phyloP scores from a whole-genome alignment of 2,329 filamentous ascomycete species.

The Colletotrichum sp. region DNA sequence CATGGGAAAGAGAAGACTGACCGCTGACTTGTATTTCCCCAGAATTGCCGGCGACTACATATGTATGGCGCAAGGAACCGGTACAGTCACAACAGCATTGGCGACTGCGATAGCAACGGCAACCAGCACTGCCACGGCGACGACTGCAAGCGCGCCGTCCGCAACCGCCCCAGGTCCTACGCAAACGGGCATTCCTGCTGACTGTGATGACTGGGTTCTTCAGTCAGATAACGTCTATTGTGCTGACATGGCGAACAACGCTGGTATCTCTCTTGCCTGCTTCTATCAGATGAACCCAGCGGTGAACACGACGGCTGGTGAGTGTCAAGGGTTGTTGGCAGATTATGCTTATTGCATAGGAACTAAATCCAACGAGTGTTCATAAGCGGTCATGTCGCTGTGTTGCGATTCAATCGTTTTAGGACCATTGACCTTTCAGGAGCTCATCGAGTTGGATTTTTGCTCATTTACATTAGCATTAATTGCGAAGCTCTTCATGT shows the following conservation, averaged over 20 bases:
- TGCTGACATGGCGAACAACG: not conserved
- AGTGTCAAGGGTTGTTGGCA: not conserved
- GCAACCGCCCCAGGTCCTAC: not conserved
- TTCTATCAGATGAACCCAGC: not conserved
- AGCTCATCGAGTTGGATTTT: not conserved
- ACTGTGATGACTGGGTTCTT: not conserved
- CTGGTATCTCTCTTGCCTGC: not conserved
- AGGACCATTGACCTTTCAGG: not conserved
- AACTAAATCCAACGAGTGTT: not conserved
- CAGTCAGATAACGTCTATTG: not conserved
- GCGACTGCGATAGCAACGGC: not conserved
- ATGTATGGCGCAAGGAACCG: not conserved
- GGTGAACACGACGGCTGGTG: not conserved
- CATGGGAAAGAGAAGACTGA: not conserved
- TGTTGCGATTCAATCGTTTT: not conserved
- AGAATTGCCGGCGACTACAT: not conserved
- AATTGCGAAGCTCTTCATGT: rapidly evolving
- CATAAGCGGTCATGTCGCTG: not conserved
- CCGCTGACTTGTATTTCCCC: not conserved
- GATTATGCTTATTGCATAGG: not conserved
- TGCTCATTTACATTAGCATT: not conserved
- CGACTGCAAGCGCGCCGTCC: not conserved
- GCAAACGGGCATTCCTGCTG: not conserved
- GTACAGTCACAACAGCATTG: not conserved
- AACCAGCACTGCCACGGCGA: not conserved